phyloP scores from a whole-genome alignment of 2,329 filamentous ascomycete species.

The Calycina marina region DNA sequence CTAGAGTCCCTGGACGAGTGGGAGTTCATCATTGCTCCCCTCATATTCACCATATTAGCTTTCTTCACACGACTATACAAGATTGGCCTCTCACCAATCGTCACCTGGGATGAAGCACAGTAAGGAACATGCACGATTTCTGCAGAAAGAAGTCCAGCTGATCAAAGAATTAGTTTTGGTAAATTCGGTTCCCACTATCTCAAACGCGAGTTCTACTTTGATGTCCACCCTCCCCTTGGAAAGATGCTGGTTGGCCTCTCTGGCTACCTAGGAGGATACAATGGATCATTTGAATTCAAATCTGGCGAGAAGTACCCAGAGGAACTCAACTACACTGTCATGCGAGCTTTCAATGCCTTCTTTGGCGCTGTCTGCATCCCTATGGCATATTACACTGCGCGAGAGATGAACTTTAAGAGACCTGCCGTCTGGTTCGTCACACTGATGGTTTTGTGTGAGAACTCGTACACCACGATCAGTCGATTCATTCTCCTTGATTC shows the following conservation, averaged over 20 bases:
- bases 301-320: slow-evolving; percentile 90
- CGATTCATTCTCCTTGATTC: slow-evolving; percentile 96
- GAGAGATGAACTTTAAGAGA: slow-evolving; percentile 73
- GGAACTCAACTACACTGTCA: slow-evolving; percentile 93
- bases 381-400: slow-evolving; percentile 87
- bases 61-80: slow-evolving; percentile 56
- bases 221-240: slow-evolving; percentile 85
- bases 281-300: slow-evolving; percentile 98
- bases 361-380: slow-evolving; percentile 90
- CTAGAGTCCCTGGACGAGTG: slow-evolving; percentile 48
- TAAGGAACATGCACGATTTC: slow-evolving; percentile 27
- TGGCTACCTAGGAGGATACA: slow-evolving; percentile 92
- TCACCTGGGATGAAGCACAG: slow-evolving; percentile 67
- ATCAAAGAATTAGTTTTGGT: slow-evolving; percentile 47
- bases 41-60: slow-evolving; percentile 46
- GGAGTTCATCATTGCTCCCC: slow-evolving; percentile 45
- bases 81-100: slow-evolving; percentile 57
- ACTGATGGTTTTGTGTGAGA: slow-evolving; percentile 95
- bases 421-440: slow-evolving; percentile 90
- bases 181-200: slow-evolving; percentile 99
- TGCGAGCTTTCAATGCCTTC: slow-evolving; percentile 93
- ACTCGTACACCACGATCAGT: slow-evolving; percentile 98
- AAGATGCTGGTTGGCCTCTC: slow-evolving; percentile 98
- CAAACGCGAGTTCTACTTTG: slow-evolving; percentile 99
- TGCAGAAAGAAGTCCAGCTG: slow-evolving; percentile 25